phyloP scores from a whole-genome alignment of 2,329 filamentous ascomycete genomes.

The Zymoseptoria pseudotritici region DNA sequence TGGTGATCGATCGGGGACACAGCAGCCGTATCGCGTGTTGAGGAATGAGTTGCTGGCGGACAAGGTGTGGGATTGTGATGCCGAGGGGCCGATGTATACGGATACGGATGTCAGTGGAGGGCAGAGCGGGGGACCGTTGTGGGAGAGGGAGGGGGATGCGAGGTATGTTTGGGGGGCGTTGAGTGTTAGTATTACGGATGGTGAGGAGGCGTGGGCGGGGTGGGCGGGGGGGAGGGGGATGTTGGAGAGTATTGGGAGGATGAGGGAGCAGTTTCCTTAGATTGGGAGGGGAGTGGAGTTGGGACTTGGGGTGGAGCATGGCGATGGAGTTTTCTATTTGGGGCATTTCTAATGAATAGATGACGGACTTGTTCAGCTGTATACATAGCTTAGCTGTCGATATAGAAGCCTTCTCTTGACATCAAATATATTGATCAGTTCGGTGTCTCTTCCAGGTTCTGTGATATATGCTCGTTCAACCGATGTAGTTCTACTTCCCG shows the following conservation, averaged over 20 bases:
- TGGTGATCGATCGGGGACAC: slow-evolving; percentile 6
- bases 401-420: background rate
- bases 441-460: too few relatives aligned
- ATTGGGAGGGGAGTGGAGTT: background rate
- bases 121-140: slow-evolving; percentile 9
- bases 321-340: background rate
- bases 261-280: slow-evolving; percentile 6
- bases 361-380: background rate
- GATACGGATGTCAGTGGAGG: slow-evolving; percentile 10
- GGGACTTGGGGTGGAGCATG: too few relatives aligned
- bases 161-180: slow-evolving; percentile 9
- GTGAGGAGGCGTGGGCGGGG: slow-evolving; percentile 3
- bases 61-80: slow-evolving; percentile 7
- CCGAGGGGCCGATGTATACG: slow-evolving; percentile 5
- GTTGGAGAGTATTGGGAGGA: slow-evolving; percentile 3
- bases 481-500: too few relatives aligned
- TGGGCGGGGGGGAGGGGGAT: slow-evolving; percentile 7
- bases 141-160: slow-evolving; percentile 1
- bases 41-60: slow-evolving; percentile 4
- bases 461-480: too few relatives aligned
- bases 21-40: slow-evolving; percentile 6
- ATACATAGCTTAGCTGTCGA: background rate
- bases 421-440: background rate
- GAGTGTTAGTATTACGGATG: slow-evolving; percentile 5
- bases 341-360: background rate